A percentile compares a stretch with the other conserved stretches of the same genome.
Evolutionary conservation across 768 basidiomycete species (phyloP).

Genomic region (Nidularia sp.): DNA sequence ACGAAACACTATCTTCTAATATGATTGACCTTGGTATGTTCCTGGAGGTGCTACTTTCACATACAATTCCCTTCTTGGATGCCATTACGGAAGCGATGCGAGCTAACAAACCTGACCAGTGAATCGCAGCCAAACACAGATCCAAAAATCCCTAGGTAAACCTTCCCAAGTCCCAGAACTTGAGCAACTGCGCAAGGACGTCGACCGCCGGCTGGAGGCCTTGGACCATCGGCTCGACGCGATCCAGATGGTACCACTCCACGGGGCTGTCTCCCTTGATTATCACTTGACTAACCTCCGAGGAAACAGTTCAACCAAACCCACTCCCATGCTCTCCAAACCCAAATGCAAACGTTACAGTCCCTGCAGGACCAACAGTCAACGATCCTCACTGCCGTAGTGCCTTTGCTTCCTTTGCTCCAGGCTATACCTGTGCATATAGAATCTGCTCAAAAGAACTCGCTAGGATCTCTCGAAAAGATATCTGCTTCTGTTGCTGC

Average conservation of each 20-base stretch:
- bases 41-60: neutral
- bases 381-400: conserved; percentile 46
- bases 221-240: conserved; percentile 55
- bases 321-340: conserved; percentile 43
- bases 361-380: conserved; percentile 61
- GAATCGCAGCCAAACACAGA: conserved; percentile 57
- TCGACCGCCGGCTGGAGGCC: conserved; percentile 37
- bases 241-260: conserved; percentile 41
- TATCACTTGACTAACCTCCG: neutral
- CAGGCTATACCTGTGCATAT: conserved; percentile 59
- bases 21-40: conserved; percentile 52
- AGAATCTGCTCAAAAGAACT: conserved; percentile 29
- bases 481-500: neutral
- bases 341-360: conserved; percentile 53
- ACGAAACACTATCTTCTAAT: conserved; percentile 51
- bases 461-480: neutral
- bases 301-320: conserved; percentile 38
- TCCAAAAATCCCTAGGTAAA: conserved; percentile 53
- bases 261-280: neutral
- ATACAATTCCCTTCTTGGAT: no score
- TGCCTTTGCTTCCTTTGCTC: conserved; percentile 58
- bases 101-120: conserved; percentile 27
- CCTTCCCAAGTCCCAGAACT: conserved; percentile 47
- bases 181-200: conserved; percentile 34
- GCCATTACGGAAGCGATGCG: neutral